Evolutionary conservation across 192 early-diverging fungal genomes (phyloP), one percentile per base, ranked within the genome.

Genomic region (Backusella parvicylindrica): DNA sequence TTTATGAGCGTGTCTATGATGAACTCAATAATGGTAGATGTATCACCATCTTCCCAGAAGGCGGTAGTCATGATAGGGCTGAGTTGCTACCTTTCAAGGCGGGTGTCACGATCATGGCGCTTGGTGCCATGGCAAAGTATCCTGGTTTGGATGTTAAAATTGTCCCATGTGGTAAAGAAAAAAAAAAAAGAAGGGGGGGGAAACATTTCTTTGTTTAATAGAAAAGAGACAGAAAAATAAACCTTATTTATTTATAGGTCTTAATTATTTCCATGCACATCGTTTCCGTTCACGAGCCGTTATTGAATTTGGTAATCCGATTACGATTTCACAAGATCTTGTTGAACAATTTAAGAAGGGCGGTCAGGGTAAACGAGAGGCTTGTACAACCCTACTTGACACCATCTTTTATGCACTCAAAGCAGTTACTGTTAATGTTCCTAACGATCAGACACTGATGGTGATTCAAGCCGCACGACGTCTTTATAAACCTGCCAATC

Each of bases 1-100:
- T 98, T 77, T 98, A 96, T 79, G 83, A 86, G 21, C 84, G 86
- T 11, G 98, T 99, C 6, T 91, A 93, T 77, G 82, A 90, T 28
- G 86, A 92, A 5, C 79, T 99, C 32, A 87, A 92, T 74, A 79
- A 82, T n/a, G 90, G 83, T 11, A 77, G 79, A 56, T 95, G 95
- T 80, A 91, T 99, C 3, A 95, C 96, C 28, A 99, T 99, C 74
- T 99, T 99, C 82, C 98, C 98, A 13, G 98, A 98, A 72, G 97
- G 98, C 40, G 98, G 98, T 3, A 94, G 92, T 76, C 98, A 99
- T 84, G 98, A 99, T 79, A 92, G 97, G 43, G 87, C 95, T 5
- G 93, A 98, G 72, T 92, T 99, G 87, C 81, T 99, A 66, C 98
- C 98, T 37, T 84, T 99, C 69, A 9, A 53, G 87, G 93, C 91